These are phyloP conservation scores for Trichodelitschia bisporula DNA, from an alignment of 495 filamentous ascomycete species.

Conservation along the genomic window DNA sequence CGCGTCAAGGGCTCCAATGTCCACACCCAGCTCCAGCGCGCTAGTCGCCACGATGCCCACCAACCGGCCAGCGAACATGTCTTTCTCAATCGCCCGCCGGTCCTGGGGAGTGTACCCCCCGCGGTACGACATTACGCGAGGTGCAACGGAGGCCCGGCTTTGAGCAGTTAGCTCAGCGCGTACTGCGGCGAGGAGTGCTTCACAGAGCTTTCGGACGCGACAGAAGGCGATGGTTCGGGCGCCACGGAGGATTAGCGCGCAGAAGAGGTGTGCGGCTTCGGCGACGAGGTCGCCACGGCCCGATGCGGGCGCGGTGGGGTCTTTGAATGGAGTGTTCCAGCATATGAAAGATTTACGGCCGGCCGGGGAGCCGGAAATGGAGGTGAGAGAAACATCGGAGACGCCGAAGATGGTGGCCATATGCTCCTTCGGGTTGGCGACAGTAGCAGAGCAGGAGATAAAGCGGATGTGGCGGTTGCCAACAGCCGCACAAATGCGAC, in stretches of 20 bases:
- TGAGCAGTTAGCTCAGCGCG: conserved; percentile 48
- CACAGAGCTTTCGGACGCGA: conserved; percentile 64
- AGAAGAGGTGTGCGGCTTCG: conserved; percentile 75
- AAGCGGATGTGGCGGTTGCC: conserved; percentile 80
- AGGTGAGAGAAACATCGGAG: conserved; percentile 46
- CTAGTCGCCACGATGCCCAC: conserved; percentile 87
- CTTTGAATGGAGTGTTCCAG: conserved; percentile 95
- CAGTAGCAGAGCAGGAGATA: conserved; percentile 90
- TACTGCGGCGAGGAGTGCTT: conserved; percentile 59
- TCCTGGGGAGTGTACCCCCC: conserved; percentile 94
- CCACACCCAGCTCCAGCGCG: conserved; percentile 79
- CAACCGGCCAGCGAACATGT: conserved; percentile 93
- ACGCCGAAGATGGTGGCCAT: conserved; percentile 90
- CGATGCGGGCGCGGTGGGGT: conserved; percentile 62
- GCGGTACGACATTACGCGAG: conserved; percentile 80
- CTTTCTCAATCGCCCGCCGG: conserved; percentile 64
- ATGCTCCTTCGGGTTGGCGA: conserved; percentile 80
- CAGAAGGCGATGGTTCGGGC: conserved; percentile 91
- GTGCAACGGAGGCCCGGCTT: conserved; percentile 45
- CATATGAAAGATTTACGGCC: conserved; percentile 89
- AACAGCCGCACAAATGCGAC: conserved; percentile 73
- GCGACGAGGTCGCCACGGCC: conserved; percentile 60
- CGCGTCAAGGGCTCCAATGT: conserved; percentile 87
- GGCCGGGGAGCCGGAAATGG: conserved; percentile 83
- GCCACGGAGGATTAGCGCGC: conserved; percentile 67